Evolutionary conservation across 306 rosid genomes (phyloP), one percentile per base, ranked within the genome.

Genomic region (Hippophae gyantsensis): DNA sequence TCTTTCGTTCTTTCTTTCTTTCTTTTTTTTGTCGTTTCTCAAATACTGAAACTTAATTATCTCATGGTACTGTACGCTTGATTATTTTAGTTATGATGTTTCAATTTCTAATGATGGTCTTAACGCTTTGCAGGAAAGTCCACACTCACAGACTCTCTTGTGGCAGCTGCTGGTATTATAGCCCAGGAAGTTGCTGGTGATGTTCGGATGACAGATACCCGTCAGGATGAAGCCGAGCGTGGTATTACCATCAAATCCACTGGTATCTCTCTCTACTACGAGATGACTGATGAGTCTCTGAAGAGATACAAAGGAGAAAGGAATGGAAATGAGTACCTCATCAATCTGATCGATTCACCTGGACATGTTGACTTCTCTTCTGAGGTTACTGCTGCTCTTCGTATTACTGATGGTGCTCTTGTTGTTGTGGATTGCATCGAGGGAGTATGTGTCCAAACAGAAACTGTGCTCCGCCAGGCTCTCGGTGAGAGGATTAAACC

Each of bases 321-420:
- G 5, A 10, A 78, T 0, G 96, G 97, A 57, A 90, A 90, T 58
- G 94, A 90, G 72, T 90, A 87, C 72, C 96, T 90, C 52, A 90
- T 90, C 58, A 90, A 90, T 72, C 95, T 90, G 64, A 85, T 90
- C 5, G 98, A 90, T 67, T 90, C 98, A 0, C 98, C 94, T 0
- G 97, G 96, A 45, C 96, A 90, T 2, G 94, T 87, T 0, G 96
- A 87, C 72, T 87, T 90, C 73, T 87, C 97, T 5, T 90, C 94
- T 2, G 97, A 90, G 75, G 97, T 90, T 49, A 90, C 97, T 27
- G 94, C 96, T 60, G 97, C 94, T n/a, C 86, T 90, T 10, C 97
- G 96, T 1, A 90, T 90, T 63, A 90, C 94, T 54, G 97, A 90
- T 64, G 96, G 95, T 67, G 96, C 94, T 0, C 81, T 90, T 18